Evolutionary conservation across 306 rosid genomes (phyloP), one percentile per base, ranked within the genome.

Genomic region (Canavalia gladiata): DNA sequence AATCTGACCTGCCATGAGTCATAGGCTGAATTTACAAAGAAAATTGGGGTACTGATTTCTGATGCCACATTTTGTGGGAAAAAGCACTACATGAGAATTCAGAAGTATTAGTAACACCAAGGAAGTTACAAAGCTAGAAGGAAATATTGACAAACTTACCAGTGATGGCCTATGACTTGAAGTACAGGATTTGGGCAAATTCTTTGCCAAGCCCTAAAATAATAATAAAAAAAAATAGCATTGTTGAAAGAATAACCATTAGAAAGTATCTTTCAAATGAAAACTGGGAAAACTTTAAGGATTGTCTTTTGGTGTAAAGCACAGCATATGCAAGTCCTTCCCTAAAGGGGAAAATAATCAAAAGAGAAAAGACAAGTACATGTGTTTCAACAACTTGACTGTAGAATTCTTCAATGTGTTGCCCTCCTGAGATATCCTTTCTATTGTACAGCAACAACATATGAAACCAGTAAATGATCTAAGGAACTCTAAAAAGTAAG

Each of bases 1-100:
- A 75, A 83, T 73, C 86, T 82, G 59, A 95, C 99, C 99, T 95
- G 99, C 97, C 99, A 95, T 56, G 97, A 86, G 84, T 95, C 99
- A 76, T 95, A 95, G 81, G 99, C 97, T 50, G 99, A 85, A 79
- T 93, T 93, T 60, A 95, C 93, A 42, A 89, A 59, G 83, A 95
- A 95, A 70, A 93, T 81, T 37, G 96, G 97, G 4, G 97, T 87
- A 7, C 5, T 77, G 70, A 93, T 91, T 51, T 82, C 72, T 81
- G 87, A 77, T 72, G 56, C 90, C 76, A 88, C 73, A 75, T 91
- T 9, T 87, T 95, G 88, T 1, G 99, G 99, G 84, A 95, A 95
- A 86, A 95, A 95, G 82, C 99, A 95, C 99, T 95, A 34, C 88
- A 86, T 33, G 50, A 65, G 64, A 55, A 68, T 65, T 72, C 37